Base-by-base conservation (phyloP, 306 rosid genomes). In the Rubus parviflorus region DNA sequence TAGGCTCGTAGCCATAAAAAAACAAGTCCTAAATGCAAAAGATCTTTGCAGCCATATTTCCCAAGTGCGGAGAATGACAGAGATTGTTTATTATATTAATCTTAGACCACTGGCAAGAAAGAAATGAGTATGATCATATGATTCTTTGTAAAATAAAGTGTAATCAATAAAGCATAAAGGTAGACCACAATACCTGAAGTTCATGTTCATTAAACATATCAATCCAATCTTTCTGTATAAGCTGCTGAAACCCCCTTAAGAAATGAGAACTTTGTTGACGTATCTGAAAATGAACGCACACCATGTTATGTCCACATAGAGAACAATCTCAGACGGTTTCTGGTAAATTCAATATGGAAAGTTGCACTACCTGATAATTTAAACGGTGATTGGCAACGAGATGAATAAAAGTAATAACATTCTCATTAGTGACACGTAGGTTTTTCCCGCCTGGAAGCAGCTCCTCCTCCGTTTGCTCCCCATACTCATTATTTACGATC, bases 191-290 rank as follows among this genome's bases (percentile, higher is more conserved):
- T 88, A 93, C 98, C 99, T 95, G 99, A 52, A 95, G 93, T 80
- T 95, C 99, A 84, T 95, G 97, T 87, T 95, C 99, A 73, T 95
- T 92, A 66, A 95, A 95, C 97, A 95, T 90, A 79, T 95, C 97
- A 37, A 95, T 95, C 99, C 97, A 92, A 81, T 89, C 96, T 89
- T 89, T 95, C 89, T 83, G 99, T 86, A 95, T 81, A 81, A 95
- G 99, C 83, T 86, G 97, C 88, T 92, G 96, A 87, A 95, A 95
- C 54, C 99, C 99, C 90, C 91, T 92, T 85, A 95, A 85, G 83
- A 95, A 95, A 86, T 92, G 97, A 69, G 93, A 90, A 87, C 98
- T 95, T 91, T 95, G 98, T 78, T 94, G 98, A 66, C 95, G 93
- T 77, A 94, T 94, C 98, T 94, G 93, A 72, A 78, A 79, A 56